These are phyloP conservation scores for Andrographis paniculata DNA, from an alignment of 305 asterid genomes.

Conservation along the genomic window DNA sequence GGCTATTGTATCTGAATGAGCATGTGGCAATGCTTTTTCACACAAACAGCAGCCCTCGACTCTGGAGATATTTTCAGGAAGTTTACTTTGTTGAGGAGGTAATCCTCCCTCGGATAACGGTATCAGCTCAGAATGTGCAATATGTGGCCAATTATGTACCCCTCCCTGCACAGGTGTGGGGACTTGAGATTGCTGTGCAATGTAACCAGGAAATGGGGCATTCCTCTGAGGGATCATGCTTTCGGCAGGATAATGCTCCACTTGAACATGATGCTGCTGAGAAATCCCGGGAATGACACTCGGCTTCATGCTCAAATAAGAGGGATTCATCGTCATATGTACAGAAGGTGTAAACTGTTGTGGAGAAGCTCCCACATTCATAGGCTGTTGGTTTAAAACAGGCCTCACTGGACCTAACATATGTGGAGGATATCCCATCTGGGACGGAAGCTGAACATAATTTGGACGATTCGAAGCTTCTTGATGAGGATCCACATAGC, in stretches of 20 bases:
- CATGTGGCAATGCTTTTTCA: conserved; percentile 89
- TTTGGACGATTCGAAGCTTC: conserved; percentile 41
- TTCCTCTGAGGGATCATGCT: conserved; percentile 44
- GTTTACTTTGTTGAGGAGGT: conserved; percentile 35
- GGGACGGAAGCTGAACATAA: conserved; percentile 48
- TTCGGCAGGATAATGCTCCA: conserved; percentile 45
- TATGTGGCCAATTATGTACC: conserved; percentile 56
- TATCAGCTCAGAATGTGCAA: conserved; percentile 48
- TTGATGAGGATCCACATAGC: conserved; percentile 48
- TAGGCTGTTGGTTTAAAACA: conserved; percentile 41
- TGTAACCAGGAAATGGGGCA: conserved; percentile 46
- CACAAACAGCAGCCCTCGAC: conserved; percentile 77
- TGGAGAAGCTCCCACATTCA: conserved; percentile 34
- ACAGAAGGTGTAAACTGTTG: conserved; percentile 54
- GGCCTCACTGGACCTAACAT: conserved; percentile 44
- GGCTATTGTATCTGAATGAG: conserved; percentile 83
- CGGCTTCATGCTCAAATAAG: conserved; percentile 48
- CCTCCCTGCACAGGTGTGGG: conserved; percentile 36
- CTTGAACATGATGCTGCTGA: conserved; percentile 50
- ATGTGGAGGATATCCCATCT: conserved; percentile 60
- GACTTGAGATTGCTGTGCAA: conserved; percentile 38
- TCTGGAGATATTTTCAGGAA: conserved; percentile 31
- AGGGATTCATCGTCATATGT: conserved; percentile 49
- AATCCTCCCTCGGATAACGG: conserved; percentile 37
- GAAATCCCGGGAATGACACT: conserved; percentile 32